phyloP scores from a whole-genome alignment of 2,329 filamentous ascomycete species.

The Aspergillus brunneoviolaceus region DNA sequence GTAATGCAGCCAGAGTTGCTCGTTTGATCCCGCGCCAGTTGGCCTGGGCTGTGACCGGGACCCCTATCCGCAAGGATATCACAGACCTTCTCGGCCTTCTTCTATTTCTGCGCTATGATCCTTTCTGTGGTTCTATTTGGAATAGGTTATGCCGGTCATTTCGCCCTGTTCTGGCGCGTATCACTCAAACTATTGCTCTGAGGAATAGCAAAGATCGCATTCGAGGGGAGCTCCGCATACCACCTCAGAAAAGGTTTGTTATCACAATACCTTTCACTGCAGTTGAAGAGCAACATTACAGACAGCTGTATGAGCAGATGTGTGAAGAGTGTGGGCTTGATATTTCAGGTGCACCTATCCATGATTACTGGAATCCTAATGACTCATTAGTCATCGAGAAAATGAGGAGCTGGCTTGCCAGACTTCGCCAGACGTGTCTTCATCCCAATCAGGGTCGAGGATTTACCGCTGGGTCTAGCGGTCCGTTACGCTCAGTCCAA shows the following conservation, averaged over 20 bases:
- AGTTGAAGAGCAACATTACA: constrained; percentile 88
- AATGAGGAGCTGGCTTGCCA: constrained; percentile 78
- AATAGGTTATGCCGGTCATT: constrained; percentile 61
- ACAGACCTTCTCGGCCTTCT: constrained; percentile 78
- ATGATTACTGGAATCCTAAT: constrained; percentile 64
- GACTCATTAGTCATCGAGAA: constrained; percentile 57
- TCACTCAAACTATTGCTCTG: constrained; percentile 72
- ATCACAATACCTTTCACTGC: constrained; percentile 88
- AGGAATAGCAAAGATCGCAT: constrained; percentile 84
- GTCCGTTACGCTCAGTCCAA: constrained; percentile 73
- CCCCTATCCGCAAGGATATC: constrained; percentile 78
- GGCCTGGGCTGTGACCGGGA: constrained; percentile 90
- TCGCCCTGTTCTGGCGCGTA: constrained; percentile 62
- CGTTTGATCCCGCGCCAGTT: constrained; percentile 77
- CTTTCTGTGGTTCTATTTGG: constrained; percentile 72
- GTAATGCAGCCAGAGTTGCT: constrained; percentile 77
- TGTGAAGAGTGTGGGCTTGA: constrained; percentile 67
- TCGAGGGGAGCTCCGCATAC: constrained; percentile 73
- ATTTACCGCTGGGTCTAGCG: constrained; percentile 58
- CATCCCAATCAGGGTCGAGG: constrained; percentile 71
- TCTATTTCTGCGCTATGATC: constrained; percentile 75
- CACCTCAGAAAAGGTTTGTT: constrained; percentile 79
- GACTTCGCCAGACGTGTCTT: constrained; percentile 77
- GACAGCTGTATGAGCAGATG: constrained; percentile 72
- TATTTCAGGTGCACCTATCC: constrained; percentile 60